Evolutionary conservation across 306 rosid genomes (phyloP), one percentile per base, ranked within the genome.

Genomic region (Vicia faba): DNA sequence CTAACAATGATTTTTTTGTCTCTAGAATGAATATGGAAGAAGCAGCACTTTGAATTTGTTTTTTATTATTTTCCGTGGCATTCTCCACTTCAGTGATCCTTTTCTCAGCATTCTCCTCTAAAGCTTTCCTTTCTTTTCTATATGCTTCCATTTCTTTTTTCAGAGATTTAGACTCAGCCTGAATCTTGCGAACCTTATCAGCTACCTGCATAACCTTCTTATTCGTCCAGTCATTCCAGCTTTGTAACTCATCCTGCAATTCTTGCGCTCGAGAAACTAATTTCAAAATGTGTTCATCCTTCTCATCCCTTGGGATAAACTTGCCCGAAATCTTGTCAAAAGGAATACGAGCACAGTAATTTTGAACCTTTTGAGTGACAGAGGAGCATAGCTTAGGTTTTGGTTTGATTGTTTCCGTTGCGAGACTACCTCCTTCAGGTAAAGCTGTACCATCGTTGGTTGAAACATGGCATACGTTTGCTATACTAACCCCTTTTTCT

Each of bases 201-300:
- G 89, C 77, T 70, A 81, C 95, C 74, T 84, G 87, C 89, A 73
- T 80, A 61, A 85, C 73, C 76, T 85, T 85, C 72, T 88, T 65
- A 29, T 65, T 78, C 25, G 83, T 75, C 95, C 95, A 88, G 35
- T 70, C 75, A 56, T 77, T 78, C 91, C 89, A 85, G 57, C 82
- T 61, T 51, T 76, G 71, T 38, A 78, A 49, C 72, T 84, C 84
- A 70, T 68, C 66, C 62, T 84, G 83, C 72, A 85, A 51, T 56
- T 78, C 74, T 54, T 78, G 87, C 48, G 80, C 67, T 56, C 71
- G 51, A 55, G 78, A 66, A 35, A 75, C 75, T 67, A 85, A 81
- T 75, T 75, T 78, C 76, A 85, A 18, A 78, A 82, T 39, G 48
- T 78, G 54, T 40, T 61, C 77, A 11, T 83, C 95, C 80, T 80